These are phyloP conservation scores for Haplographium delicatum DNA, from an alignment of 495 filamentous ascomycete species.

Conservation along the genomic window DNA sequence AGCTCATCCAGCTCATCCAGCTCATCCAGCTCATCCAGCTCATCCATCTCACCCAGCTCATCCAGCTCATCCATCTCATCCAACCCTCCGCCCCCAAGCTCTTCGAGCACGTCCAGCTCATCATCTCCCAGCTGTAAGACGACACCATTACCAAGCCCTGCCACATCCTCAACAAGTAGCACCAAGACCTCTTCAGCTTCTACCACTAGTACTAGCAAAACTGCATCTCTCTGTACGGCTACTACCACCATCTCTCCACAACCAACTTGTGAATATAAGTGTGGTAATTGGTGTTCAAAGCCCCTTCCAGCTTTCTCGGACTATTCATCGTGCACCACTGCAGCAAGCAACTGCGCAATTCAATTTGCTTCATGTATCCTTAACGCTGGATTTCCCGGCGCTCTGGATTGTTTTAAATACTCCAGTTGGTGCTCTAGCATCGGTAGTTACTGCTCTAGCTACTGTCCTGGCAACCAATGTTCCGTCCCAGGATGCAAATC, in stretches of 20 bases:
- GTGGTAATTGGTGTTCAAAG: conserved; percentile 43
- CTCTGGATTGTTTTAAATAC: conserved; percentile 38
- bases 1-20: too few species aligned
- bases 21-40: too few species aligned
- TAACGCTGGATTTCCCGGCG: conserved; percentile 38
- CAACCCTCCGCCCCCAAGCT: too few species aligned
- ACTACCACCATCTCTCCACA: conserved; percentile 33
- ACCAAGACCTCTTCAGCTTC: conserved; percentile 18
- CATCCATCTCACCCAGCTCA: too few species aligned
- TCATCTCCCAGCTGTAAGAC: too few species aligned
- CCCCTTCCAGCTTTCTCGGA: conserved; percentile 39
- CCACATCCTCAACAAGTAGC: neutral
- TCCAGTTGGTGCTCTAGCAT: conserved; percentile 33
- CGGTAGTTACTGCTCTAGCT: conserved; percentile 29
- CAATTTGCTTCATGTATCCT: conserved; percentile 41
- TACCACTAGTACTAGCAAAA: conserved; percentile 27
- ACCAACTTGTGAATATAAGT: conserved; percentile 41
- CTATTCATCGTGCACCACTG: conserved; percentile 28
- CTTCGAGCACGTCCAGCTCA: too few species aligned
- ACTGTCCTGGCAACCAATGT: conserved; percentile 19
- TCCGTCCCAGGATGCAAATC: conserved; percentile 29
- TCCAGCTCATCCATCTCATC: too few species aligned
- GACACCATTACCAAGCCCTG: neutral
- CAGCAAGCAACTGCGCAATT: conserved; percentile 33
- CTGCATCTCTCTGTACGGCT: conserved; percentile 30